Base-by-base conservation (phyloP, 176 grass and related monocot genomes). In the Musa troglodytarum region DNA sequence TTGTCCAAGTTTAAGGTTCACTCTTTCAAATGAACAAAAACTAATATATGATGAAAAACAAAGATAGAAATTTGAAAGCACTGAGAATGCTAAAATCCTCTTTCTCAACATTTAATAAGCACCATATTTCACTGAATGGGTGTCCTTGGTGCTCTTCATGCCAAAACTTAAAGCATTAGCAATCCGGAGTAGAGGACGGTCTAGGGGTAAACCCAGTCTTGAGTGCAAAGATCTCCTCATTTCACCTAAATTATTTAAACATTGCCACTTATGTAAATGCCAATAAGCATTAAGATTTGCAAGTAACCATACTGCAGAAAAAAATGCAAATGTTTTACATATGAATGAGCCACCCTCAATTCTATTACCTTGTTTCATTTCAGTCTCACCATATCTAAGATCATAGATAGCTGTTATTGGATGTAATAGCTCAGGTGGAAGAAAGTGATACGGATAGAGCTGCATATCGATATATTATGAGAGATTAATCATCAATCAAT, bases 361-460 rank as follows among this genome's bases (percentile, higher is more conserved):
- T 69, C 57, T 51, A 65, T 78, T 88, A 97, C 94, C 85, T 93
- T 93, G 94, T 67, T 91, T 98, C 84, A 93, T 86, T 83, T 98
- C 94, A 19, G 85, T 88, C 80, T 98, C 94, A 53, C 90, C 94
- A 43, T 98, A 98, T 83, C 87, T 89, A 69, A 89, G 81, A 82
- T 98, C 90, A 21, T 98, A 98, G 77, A 93, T 84, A 77, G 88
- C 70, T 66, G 90, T 98, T 74, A 98, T 14, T 61, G 90, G 94
- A 89, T 93, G 81, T 68, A 87, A 70, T 78, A 93, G 69, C 52
- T 86, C 88, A 55, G 83, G 79, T 73, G 88, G 94, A 80, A 85
- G 73, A 74, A 98, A 93, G 87, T 98, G 94, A 75, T 87, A 93
- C 1, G 88, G 88, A 74, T 53, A 82, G 80, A 89, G 78, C 94